Percentiles rank a stretch among this genome's conserved stretches.
phyloP scores from a whole-genome alignment of 352 stramenopile genomes.

The Phytophthora pseudosyringae region DNA sequence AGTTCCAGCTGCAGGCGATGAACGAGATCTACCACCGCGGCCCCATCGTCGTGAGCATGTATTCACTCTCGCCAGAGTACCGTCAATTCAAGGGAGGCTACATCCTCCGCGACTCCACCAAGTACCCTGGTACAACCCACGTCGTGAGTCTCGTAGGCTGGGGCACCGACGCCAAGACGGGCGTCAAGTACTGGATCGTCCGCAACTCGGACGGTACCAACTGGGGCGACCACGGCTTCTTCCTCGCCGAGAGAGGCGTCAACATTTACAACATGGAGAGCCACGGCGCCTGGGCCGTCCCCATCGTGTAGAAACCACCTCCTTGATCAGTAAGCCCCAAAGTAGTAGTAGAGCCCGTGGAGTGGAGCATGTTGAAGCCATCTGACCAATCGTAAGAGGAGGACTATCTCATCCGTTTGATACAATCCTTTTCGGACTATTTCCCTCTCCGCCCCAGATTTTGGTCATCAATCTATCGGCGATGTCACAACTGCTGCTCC shows the following conservation, averaged over 20 bases:
- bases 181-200: constrained; percentile 96
- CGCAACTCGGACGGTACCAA: constrained; percentile 92
- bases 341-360: too few relatives aligned
- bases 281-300: constrained; percentile 77
- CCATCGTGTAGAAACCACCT: constrained; percentile 49
- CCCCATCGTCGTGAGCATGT: constrained; percentile 94
- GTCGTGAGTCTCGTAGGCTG: constrained; percentile 97
- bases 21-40: constrained; percentile 97
- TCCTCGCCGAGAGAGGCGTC: constrained; percentile 66
- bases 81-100: constrained; percentile 92
- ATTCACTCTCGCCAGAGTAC: constrained; percentile 75
- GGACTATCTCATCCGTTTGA: constrained; percentile 18
- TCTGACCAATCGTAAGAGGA: constrained; percentile 5
- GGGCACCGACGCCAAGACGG: constrained; percentile 79
- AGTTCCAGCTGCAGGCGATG: constrained; percentile 88
- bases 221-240: constrained; percentile 79
- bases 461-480: constrained; percentile 5
- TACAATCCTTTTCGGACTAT: constrained; percentile 7
- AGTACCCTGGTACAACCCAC: constrained; percentile 83
- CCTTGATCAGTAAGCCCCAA: too few relatives aligned
- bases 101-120: constrained; percentile 88
- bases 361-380: constrained; percentile 17
- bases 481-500: constrained; percentile 15
- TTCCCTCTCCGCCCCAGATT: constrained; percentile 20
- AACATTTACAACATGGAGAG: constrained; percentile 85